Percentiles rank a stretch among this genome's conserved stretches.
Conservation (phyloP, 441 rosid genomes). For the Corymbia citriodora region DNA sequence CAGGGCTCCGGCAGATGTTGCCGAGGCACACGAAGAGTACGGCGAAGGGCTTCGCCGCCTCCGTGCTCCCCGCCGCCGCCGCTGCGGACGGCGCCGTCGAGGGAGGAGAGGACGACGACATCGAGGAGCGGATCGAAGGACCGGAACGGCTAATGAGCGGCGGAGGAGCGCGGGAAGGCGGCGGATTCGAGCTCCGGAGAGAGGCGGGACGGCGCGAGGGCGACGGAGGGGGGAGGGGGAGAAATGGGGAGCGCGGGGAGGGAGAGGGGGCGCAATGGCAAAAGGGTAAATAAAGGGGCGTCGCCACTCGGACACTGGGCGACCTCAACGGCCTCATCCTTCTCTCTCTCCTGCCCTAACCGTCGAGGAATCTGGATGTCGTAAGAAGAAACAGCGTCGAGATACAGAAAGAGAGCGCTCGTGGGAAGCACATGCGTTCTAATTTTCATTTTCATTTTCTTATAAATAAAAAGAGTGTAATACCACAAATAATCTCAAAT, state of each 20-base stretch:
- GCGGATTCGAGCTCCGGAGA: slow-evolving; percentile 7
- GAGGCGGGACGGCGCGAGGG: slow-evolving; percentile 3
- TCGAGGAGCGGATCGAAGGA: slow-evolving; percentile 29
- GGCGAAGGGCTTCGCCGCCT: slow-evolving; percentile 43
- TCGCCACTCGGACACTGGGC: slow-evolving; percentile 5
- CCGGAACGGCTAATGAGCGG: slow-evolving; percentile 4
- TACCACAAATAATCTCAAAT: rapidly evolving
- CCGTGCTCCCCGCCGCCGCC: slow-evolving; percentile 6
- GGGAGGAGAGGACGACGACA: slow-evolving; percentile 18
- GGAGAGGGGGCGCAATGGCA: slow-evolving; percentile 25
- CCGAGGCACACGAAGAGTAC: slow-evolving; percentile 87
- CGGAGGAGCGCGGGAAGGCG: slow-evolving; percentile 2
- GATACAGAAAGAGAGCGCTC: not conserved
- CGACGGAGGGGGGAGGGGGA: slow-evolving; percentile 1
- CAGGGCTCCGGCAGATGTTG: slow-evolving; percentile 92
- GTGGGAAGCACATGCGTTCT: not conserved
- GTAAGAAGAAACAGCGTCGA: not conserved
- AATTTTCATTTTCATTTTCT: not conserved
- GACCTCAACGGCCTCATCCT: slow-evolving; percentile 3
- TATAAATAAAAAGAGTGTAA: no score
- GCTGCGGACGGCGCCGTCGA: slow-evolving; percentile 24
- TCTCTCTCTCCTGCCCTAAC: slow-evolving; percentile 10
- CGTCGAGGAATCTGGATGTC: not conserved
- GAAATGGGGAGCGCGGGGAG: slow-evolving; percentile 4
- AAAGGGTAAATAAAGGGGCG: slow-evolving; percentile 35